A percentile compares a stretch with the other conserved stretches of the same genome.
These are phyloP conservation scores for Phytophthora aleatoria DNA, from an alignment of 352 stramenopile species.

Conservation along the genomic window DNA sequence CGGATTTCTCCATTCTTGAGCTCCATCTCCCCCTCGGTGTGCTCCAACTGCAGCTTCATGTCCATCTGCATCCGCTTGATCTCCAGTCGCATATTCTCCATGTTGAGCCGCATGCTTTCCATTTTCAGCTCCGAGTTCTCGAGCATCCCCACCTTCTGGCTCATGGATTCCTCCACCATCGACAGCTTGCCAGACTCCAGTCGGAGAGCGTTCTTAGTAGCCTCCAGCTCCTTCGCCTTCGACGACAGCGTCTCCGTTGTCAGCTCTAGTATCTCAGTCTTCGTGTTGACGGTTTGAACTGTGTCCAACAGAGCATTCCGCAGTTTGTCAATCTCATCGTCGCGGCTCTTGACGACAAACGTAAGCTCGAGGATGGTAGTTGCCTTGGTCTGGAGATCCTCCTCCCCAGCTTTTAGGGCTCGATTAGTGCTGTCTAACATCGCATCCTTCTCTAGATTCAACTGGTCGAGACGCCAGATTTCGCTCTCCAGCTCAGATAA, in stretches of 20 bases:
- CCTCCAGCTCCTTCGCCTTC: conserved; percentile 70
- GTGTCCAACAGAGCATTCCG: conserved; percentile 54
- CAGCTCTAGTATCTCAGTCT: conserved; percentile 71
- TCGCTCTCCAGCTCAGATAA: conserved; percentile 38
- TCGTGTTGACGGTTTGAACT: conserved; percentile 57
- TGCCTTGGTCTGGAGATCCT: conserved; percentile 57
- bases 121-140: conserved; percentile 71
- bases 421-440: conserved; percentile 35
- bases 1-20: conserved; percentile 77
- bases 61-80: conserved; percentile 80
- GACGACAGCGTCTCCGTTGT: conserved; percentile 62
- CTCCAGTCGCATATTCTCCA: conserved; percentile 62
- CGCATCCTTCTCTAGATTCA: conserved; percentile 18
- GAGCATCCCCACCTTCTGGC: conserved; percentile 61
- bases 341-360: conserved; percentile 76
- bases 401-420: conserved; percentile 37
- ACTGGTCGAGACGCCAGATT: conserved; percentile 31
- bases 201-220: conserved; percentile 50
- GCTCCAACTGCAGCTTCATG: conserved; percentile 73
- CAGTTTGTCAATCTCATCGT: conserved; percentile 71
- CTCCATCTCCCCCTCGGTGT: conserved; percentile 66
- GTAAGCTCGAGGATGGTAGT: conserved; percentile 74
- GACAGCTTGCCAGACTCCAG: conserved; percentile 60
- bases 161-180: conserved; percentile 66
- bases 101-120: conserved; percentile 61